phyloP scores from a whole-genome alignment of 1,139 yeast species.

The Pichia sp. region DNA sequence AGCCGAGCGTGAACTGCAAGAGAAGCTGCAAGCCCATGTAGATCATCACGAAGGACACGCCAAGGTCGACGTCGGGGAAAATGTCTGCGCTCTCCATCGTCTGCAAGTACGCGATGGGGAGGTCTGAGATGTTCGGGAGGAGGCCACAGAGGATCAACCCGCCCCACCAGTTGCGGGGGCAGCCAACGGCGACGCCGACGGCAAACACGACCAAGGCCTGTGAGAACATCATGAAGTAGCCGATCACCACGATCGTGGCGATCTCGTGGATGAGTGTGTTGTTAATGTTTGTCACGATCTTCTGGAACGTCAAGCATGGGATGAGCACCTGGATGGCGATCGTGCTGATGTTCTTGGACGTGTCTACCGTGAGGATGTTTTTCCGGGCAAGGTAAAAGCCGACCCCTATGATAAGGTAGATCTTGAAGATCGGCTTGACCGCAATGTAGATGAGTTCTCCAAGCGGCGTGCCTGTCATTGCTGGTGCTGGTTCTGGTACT shows the following conservation, averaged over 20 bases:
- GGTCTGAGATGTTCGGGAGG: constrained; percentile 76
- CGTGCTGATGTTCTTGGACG: constrained; percentile 68
- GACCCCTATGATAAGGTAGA: constrained; percentile 65
- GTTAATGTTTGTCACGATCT: constrained; percentile 64
- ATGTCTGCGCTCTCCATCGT: constrained; percentile 58
- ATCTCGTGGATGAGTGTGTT: constrained; percentile 69
- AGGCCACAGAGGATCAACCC: constrained; percentile 74
- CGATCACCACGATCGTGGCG: constrained; percentile 67
- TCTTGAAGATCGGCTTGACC: constrained; percentile 82
- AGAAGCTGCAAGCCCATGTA: constrained; percentile 69
- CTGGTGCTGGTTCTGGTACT: not conserved
- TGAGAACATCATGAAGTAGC: constrained; percentile 54
- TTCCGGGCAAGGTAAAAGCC: constrained; percentile 66
- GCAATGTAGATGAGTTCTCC: constrained; percentile 76
- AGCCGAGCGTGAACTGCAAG: constrained; percentile 72
- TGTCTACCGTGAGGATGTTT: constrained; percentile 67
- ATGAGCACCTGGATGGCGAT: constrained; percentile 66
- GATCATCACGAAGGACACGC: constrained; percentile 83
- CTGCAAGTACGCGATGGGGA: constrained; percentile 86
- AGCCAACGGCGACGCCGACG: constrained; percentile 26
- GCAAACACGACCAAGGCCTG: constrained; percentile 39
- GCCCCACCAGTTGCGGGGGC: constrained; percentile 75
- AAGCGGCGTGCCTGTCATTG: constrained; percentile 35
- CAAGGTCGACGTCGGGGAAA: constrained; percentile 66
- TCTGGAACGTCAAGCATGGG: constrained; percentile 77